Base-by-base conservation (phyloP, 73 alveolate genomes). In the Durusdinium trenchii region DNA sequence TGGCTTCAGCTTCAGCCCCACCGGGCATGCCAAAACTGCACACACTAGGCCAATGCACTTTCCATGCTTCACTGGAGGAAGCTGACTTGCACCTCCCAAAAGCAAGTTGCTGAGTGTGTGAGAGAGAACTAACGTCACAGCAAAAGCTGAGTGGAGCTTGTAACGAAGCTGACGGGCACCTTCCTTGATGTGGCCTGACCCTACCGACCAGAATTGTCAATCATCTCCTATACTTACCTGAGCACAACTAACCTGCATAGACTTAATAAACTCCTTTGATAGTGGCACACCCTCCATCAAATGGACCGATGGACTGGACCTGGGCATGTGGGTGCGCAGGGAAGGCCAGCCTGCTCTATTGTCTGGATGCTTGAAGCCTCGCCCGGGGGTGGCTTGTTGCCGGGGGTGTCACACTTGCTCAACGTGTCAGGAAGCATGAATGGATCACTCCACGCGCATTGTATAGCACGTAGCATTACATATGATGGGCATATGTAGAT, bases 311-410 rank as follows among this genome's bases (percentile, higher is more conserved):
- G 45, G n/a, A n/a, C n/a, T n/a, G 48, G 26, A 46, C 82, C n/a
- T 23, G 40, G 35, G 52, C 0, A 16, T 0, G 35, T 38, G 40
- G 36, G 14, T 54, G 36, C 86, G 6, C 52, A 52, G 36, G 47
- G 0, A 36, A 35, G 23, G 16, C 62, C 94, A 12, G 64, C 48
- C 95, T 60, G 84, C 85, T 36, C 69, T 42, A 32, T 64, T 36
- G 6, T 86, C 98, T 48, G 87, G 98, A 54, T 91, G 98, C 89
- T 78, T 71, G 57, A 26, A 91, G 67, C 98, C 98, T 91, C 16
- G 10, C 18, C 95, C 35, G 36, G 62, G 38, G 4, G 2, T 47
- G 32, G 9, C 92, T n/a, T 14, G 47, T 47, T 14, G 64, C 47
- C 6, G 60, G 2, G 87, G 61, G 16, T 36, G 9, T 32, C 40